Evolutionary conservation across 192 early-diverging fungal species (phyloP).

Genomic region (Pilaira anomala): DNA sequence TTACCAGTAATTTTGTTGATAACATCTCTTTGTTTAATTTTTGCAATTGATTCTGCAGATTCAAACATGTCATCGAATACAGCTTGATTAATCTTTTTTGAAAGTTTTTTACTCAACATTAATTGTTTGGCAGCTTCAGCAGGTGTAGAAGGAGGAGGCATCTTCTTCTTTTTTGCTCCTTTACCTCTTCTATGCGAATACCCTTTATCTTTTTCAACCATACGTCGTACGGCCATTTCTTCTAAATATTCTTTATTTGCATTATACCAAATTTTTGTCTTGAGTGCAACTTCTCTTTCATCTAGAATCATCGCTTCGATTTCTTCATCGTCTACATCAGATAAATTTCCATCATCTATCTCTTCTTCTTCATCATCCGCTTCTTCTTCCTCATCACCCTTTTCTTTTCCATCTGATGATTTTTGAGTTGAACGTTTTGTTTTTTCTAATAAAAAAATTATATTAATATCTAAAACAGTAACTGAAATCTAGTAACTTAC

Average conservation of each 20-base stretch:
- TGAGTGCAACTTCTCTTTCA: slow-evolving; percentile 74
- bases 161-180: slow-evolving; percentile 38
- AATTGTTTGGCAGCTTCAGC: slow-evolving; percentile 79
- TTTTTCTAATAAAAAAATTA: slow-evolving; percentile 20
- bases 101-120: slow-evolving; percentile 67
- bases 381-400: neutral
- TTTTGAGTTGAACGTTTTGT: slow-evolving; percentile 4
- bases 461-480: neutral
- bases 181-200: slow-evolving; percentile 24
- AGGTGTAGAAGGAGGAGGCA: slow-evolving; percentile 51
- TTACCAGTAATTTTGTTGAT: slow-evolving; percentile 33
- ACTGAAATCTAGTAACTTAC: neutral
- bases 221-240: slow-evolving; percentile 61
- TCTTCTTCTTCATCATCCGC: slow-evolving; percentile 1
- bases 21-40: slow-evolving; percentile 36
- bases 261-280: slow-evolving; percentile 82
- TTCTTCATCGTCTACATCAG: slow-evolving; percentile 76
- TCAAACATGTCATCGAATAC: slow-evolving; percentile 72
- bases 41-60: slow-evolving; percentile 30
- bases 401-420: slow-evolving; percentile 6
- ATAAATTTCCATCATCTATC: slow-evolving; percentile 18
- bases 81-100: slow-evolving; percentile 91
- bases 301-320: slow-evolving; percentile 64
- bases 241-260: slow-evolving; percentile 85
- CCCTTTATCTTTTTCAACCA: slow-evolving; percentile 57